Evolutionary conservation across 306 rosid genomes (phyloP), one percentile per base, ranked within the genome.

Genomic region (Parietaria judaica): DNA sequence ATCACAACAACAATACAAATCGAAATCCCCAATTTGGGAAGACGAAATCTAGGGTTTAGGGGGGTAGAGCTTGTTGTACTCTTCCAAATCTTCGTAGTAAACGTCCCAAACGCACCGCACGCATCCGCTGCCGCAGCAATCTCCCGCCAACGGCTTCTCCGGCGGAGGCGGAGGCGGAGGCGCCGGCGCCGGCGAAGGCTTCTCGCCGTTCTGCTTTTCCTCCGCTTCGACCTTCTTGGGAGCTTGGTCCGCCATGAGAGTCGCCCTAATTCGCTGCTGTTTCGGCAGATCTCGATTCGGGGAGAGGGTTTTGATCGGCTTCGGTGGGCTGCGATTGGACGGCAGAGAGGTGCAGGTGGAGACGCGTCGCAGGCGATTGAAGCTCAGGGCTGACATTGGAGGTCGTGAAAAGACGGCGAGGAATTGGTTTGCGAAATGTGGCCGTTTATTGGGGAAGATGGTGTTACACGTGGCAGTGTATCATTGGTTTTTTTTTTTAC

Each of bases 41-140:
- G 15, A 55, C 37, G 65, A 48, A 14, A 45, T 3, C 49, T 59
- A 38, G 1, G 66, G 52, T 12, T 55, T 52, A 60, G 79, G 48
- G 11, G 54, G 51, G 70, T 61, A 70, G 36, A 81, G 83, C 73
- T 76, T 92, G 68, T 82, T 60, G 55, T 84, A 88, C 12, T 68
- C 82, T 36, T 92, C 98, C 44, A 92, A 86, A 74, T 92, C 96
- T 13, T 92, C 96, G 39, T 92, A 86, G 69, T 88, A 92, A 0
- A 82, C 12, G 36, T 92, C 96, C 96, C 98, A 92, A 13, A 92
- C 90, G 75, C 98, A 88, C 1, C 88, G 81, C n/a, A 88, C 89
- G 72, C 98, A 92, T 3, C 96, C 96, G 70, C 90, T 88, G 35
- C 95, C 95, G 58, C 98, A 92, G 56, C 95, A 92, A 77, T 88